Percentiles rank a stretch among this genome's conserved stretches.
These are phyloP conservation scores for Alternaria brassicae DNA, from an alignment of 2,329 filamentous ascomycete species.

Conservation along the genomic window DNA sequence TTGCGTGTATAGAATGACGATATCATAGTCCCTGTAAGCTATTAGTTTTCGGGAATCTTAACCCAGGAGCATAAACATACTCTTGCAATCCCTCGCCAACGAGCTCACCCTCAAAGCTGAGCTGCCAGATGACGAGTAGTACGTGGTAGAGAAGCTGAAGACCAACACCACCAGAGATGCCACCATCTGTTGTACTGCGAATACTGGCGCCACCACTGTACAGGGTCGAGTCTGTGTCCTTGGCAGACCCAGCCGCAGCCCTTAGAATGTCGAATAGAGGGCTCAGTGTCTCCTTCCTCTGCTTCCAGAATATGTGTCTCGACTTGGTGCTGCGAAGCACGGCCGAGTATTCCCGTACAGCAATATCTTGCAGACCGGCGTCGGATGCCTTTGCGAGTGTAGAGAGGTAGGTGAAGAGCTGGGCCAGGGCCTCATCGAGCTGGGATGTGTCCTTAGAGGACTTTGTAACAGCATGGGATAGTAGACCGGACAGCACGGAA, in stretches of 20 bases:
- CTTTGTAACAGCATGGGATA: slow-evolving; percentile 68
- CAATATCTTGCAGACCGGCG: slow-evolving; percentile 91
- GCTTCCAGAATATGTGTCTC: slow-evolving; percentile 87
- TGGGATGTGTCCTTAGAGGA: slow-evolving; percentile 66
- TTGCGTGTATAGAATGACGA: slow-evolving; percentile 89
- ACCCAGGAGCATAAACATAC: slow-evolving; percentile 59
- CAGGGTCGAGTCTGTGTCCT: slow-evolving; percentile 69
- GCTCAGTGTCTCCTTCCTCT: slow-evolving; percentile 81
- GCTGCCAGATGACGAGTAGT: slow-evolving; percentile 91
- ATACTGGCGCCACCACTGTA: slow-evolving; percentile 62
- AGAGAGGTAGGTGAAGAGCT: slow-evolving; percentile 86
- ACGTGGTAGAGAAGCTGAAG: slow-evolving; percentile 94
- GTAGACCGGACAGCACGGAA: slow-evolving; percentile 80
- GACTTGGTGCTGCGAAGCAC: slow-evolving; percentile 78
- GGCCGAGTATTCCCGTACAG: slow-evolving; percentile 87
- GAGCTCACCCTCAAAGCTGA: slow-evolving; percentile 82
- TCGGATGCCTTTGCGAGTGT: slow-evolving; percentile 84
- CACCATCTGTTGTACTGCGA: slow-evolving; percentile 68
- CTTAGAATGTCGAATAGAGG: slow-evolving; percentile 83
- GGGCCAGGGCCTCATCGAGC: slow-evolving; percentile 77
- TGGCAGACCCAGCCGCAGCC: slow-evolving; percentile 75
- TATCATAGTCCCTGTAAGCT: slow-evolving; percentile 80
- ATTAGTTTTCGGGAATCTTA: slow-evolving; percentile 21
- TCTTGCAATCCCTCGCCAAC: slow-evolving; percentile 84
- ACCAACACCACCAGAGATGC: slow-evolving; percentile 77